Percentiles rank a stretch among this genome's conserved stretches.
phyloP scores from a whole-genome alignment of 2,329 filamentous ascomycete species.

The Graphiopsis chlorocephala region DNA sequence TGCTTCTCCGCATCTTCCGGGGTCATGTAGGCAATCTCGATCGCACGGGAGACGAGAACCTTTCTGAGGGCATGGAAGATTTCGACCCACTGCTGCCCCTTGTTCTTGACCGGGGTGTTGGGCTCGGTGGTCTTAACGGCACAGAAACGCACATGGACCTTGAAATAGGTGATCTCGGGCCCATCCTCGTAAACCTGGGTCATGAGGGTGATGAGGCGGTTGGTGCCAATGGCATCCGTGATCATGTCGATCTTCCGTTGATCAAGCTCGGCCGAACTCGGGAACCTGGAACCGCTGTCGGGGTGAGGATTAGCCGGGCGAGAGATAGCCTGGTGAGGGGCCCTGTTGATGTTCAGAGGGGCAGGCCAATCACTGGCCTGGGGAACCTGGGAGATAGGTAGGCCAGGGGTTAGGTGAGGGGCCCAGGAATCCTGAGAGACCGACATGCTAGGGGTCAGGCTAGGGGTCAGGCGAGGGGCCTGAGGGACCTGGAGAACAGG shows the following conservation, averaged over 20 bases:
- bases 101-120: neutral
- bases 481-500: neutral
- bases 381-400: neutral
- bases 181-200: neutral
- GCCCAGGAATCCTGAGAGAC: neutral
- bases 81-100: neutral
- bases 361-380: neutral
- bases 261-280: neutral
- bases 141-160: conserved; percentile 26
- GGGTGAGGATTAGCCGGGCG: neutral
- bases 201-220: neutral
- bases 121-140: neutral
- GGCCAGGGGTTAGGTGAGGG: neutral
- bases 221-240: conserved; percentile 43
- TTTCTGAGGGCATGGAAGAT: neutral
- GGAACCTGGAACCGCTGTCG: neutral
- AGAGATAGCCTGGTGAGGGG: neutral
- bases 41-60: neutral
- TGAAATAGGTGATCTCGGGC: conserved; percentile 22
- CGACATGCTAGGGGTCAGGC: neutral
- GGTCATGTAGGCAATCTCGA: neutral
- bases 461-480: neutral
- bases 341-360: neutral
- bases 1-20: neutral
- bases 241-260: conserved; percentile 6